phyloP scores from a whole-genome alignment of 2,329 filamentous ascomycete genomes.

The Xylaria sp. region DNA sequence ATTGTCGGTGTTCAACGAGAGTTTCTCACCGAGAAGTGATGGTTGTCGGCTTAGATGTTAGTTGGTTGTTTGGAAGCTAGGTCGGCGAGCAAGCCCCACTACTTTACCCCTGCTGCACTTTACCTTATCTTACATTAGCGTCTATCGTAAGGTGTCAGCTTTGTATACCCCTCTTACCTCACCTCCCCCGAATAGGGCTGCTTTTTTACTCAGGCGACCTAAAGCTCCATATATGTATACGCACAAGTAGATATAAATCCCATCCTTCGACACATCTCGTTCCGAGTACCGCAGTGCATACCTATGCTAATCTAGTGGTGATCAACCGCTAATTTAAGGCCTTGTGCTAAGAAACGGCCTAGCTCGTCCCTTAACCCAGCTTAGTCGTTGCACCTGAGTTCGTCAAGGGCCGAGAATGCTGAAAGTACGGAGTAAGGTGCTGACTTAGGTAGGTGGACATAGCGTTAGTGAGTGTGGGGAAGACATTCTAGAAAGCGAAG shows the following conservation, averaged over 20 bases:
- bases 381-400: not conserved
- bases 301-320: no score
- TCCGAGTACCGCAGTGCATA: not conserved
- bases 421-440: not conserved
- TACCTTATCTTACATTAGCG: conserved; percentile 17
- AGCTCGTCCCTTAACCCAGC: not conserved
- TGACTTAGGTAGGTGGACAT: conserved; percentile 5
- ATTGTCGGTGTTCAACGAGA: not conserved
- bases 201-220: no score
- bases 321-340: not conserved
- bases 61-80: not conserved
- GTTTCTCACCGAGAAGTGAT: not conserved
- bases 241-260: not conserved
- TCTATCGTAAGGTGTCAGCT: conserved; percentile 4
- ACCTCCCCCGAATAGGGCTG: not conserved
- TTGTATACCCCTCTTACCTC: no score
- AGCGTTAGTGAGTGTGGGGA: conserved; percentile 7
- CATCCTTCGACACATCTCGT: not conserved
- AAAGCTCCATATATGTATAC: no score
- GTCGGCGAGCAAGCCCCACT: not conserved
- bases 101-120: conserved; percentile 2
- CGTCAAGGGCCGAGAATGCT: not conserved
- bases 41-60: not conserved
- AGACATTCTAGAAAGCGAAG: not conserved
- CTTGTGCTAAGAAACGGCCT: not conserved